Base-by-base conservation (phyloP, 495 filamentous ascomycete species). In the Ramalina intermedia region DNA sequence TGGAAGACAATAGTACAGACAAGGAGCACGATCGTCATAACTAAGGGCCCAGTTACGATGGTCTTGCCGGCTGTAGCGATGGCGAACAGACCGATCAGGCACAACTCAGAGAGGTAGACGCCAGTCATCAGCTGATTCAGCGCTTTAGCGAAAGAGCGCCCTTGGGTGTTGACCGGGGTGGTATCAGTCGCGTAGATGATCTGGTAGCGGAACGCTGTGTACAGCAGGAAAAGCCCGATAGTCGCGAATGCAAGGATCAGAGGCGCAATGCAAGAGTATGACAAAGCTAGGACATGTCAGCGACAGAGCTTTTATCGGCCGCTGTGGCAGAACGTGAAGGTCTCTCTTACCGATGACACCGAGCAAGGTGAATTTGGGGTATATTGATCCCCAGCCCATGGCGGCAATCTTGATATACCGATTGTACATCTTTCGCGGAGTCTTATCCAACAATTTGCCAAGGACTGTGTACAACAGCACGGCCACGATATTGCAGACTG, bases 151-250 rank as follows among this genome's bases (percentile, higher is more conserved):
- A 94, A 96, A 51, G 82, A 75, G 37, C 83, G 76, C 46, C 90
- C 90, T 55, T 91, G 86, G 18, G 90, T 96, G 66, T 96, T 88
- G 60, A 95, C 81, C 8, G 21, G 16, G 47, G 71, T 51, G 23
- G 82, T 75, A 58, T 91, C 83, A 41, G 81, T 85, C 47, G 94
- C 86, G 65, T 91, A 96, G 44, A 96, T 75, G 58, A 96, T 61
- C 61, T 96, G 93, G 73, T 96, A 96, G 6, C 87, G 78, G 78
- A 85, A 95, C 46, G 90, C 88, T 41, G 94, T 69, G 66, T 95
- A 95, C 66, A 96, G 84, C 46, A 94, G 69, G 46, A 73, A 78
- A 48, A 96, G 70, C 49, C 84, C 88, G 47, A 95, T 72, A 17
- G 81, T 79, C 27, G 83, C 84, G 65, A 95, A 95, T 18, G 80